These are phyloP conservation scores for Colletotrichum phormii DNA, from an alignment of 2,329 filamentous ascomycete genomes.

Conservation along the genomic window DNA sequence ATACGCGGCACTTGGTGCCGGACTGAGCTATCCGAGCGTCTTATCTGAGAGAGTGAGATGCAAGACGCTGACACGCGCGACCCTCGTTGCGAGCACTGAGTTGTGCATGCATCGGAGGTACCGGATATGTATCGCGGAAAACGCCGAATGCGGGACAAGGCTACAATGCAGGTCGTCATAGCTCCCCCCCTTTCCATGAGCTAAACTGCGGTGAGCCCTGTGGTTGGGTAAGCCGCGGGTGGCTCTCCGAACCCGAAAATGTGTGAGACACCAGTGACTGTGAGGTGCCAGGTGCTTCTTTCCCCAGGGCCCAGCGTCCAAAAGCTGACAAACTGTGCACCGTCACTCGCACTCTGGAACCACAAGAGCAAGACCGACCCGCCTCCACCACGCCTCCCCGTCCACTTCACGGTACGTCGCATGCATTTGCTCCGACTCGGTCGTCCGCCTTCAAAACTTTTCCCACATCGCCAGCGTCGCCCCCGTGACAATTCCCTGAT, in stretches of 20 bases:
- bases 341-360: conserved; percentile 28
- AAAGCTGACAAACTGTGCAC: conserved; percentile 33
- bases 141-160: conserved; percentile 33
- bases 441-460: conserved; percentile 23
- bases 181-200: conserved; percentile 30
- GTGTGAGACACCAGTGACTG: not conserved
- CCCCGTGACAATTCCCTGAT: conserved; percentile 2
- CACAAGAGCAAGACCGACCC: not conserved
- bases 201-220: conserved; percentile 30
- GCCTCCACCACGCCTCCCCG: conserved; percentile 24
- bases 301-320: not conserved
- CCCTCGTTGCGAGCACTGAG: not conserved
- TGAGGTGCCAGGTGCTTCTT: not conserved
- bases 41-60: not conserved
- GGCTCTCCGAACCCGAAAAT: conserved; percentile 13
- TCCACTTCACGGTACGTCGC: conserved; percentile 23
- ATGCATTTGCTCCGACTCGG: conserved; percentile 28
- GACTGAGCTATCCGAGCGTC: not conserved
- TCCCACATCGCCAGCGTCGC: conserved; percentile 1
- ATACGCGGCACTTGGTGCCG: not conserved
- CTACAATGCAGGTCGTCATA: conserved; percentile 38
- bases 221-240: conserved; percentile 13
- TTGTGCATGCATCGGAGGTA: conserved; percentile 30
- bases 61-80: conserved; percentile 21
- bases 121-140: conserved; percentile 21